Evolutionary conservation across 2,329 filamentous ascomycete genomes (phyloP).

Genomic region (Xylaria hypoxylon): DNA sequence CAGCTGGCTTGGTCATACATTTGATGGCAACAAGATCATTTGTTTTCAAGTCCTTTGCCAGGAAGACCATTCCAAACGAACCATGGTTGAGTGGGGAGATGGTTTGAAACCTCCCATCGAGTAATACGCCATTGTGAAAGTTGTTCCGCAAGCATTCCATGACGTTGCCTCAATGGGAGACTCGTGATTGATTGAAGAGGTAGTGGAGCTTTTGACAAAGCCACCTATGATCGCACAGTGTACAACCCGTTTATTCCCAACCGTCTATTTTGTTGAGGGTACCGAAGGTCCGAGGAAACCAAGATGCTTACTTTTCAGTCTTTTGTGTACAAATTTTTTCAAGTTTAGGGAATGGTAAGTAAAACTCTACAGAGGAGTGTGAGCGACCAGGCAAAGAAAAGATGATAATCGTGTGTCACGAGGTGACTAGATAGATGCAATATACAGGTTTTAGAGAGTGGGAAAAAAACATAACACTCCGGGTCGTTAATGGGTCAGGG

Average conservation of each 20-base stretch:
- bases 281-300: constrained; percentile 43
- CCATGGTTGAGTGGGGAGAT: constrained; percentile 97
- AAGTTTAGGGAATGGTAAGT: constrained; percentile 37
- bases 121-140: constrained; percentile 81
- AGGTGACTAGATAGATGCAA: constrained; percentile 44
- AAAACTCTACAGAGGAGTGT: constrained; percentile 37
- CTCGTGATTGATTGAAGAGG: constrained; percentile 50
- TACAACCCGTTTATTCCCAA: constrained; percentile 41
- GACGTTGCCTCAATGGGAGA: constrained; percentile 52
- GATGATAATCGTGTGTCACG: constrained; percentile 27
- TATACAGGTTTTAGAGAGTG: constrained; percentile 49
- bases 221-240: constrained; percentile 48
- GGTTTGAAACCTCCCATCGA: constrained; percentile 90
- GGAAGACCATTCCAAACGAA: constrained; percentile 98
- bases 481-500: constrained; percentile 59
- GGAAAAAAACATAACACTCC: constrained; percentile 54
- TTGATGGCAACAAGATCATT: constrained; percentile 92
- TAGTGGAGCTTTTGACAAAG: constrained; percentile 41
- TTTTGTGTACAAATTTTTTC: constrained; percentile 47
- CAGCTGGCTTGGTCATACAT: constrained; percentile 86
- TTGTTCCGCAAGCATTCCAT: constrained; percentile 91
- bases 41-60: constrained; percentile 83
- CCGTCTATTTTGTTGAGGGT: constrained; percentile 48
- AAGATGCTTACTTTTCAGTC: constrained; percentile 44
- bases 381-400: constrained; percentile 36